Evolutionary conservation across 768 basidiomycete genomes (phyloP), one percentile per base, ranked within the genome.

Genomic region (Mycena leptocephala): DNA sequence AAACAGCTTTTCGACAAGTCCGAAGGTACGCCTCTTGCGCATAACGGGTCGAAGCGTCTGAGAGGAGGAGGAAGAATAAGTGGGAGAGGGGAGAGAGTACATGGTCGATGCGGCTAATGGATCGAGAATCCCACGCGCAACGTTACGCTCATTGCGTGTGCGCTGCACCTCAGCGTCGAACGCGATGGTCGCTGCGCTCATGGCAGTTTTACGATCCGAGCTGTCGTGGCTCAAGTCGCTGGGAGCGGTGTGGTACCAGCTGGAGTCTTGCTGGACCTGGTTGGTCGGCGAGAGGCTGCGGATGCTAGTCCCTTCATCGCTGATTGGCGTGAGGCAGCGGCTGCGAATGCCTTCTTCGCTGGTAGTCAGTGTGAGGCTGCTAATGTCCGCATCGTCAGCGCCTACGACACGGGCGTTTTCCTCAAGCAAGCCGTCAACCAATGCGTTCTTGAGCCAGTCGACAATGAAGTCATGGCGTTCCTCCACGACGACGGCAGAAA

Each of bases 1-100:
- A 51, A 79, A 76, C 20, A 79, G 73, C 35, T 69, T 71, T 58
- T 62, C 61, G 48, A 79, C 75, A 64, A 79, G 33, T 20, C 78
- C 74, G 24, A 74, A 66, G 61, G 77, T 65, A 35, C 71, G 48
- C 30, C 71, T 61, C 41, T 59, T 58, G 26, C 53, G 74, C 39
- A 20, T 39, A 46, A 8, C 22, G 24, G 30, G 58, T 58, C 62
- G 74, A 20, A 32, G 55, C 9, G 43, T 2, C n/a, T 59, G 24
- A 5, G 58, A 35, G 30, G 35, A 63, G 30, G 72, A 48, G n/a
- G n/a, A n/a, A n/a, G n/a, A n/a, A n/a, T n/a, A n/a, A n/a, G n/a
- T n/a, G 33, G 64, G 22, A 51, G 65, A 39, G 0, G 55, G 33
- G 24, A 76, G 65, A n/a, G 71, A 69, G 67, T 70, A 67, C 9